Conservation (phyloP, 2,329 filamentous ascomycete species). For the Penicillium sp. region DNA sequence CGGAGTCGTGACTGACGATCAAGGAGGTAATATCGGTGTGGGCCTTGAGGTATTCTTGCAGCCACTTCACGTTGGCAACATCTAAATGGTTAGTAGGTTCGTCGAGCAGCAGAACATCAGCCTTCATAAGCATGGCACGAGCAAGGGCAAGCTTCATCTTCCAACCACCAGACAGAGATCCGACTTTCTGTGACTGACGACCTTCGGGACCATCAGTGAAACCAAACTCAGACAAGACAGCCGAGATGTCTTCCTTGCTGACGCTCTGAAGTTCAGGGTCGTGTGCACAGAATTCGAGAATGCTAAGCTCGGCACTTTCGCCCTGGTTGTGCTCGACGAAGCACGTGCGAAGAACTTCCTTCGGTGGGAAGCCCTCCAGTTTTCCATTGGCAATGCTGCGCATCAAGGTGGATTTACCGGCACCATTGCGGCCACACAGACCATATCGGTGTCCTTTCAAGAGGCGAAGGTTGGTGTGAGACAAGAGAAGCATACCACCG, state of each 20-base stretch:
- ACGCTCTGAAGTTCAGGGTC: slow-evolving; percentile 80
- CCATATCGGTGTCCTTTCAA: slow-evolving; percentile 97
- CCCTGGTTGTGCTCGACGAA: slow-evolving; percentile 99
- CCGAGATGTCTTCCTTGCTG: slow-evolving; percentile 73
- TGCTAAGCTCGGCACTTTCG: slow-evolving; percentile 93
- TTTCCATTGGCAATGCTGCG: slow-evolving; percentile 92
- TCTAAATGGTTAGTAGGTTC: slow-evolving; percentile 99
- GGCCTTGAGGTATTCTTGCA: slow-evolving; percentile 91
- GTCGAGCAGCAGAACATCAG: slow-evolving; percentile 94
- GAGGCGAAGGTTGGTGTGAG: slow-evolving; percentile 89
- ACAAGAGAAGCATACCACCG: slow-evolving; percentile 93
- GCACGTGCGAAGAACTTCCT: slow-evolving; percentile 88
- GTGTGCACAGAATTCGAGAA: slow-evolving; percentile 86
- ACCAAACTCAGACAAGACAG: slow-evolving; percentile 84
- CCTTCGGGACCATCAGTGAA: slow-evolving; percentile 89
- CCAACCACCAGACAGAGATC: slow-evolving; percentile 95
- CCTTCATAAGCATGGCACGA: slow-evolving; percentile 91
- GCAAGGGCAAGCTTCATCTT: slow-evolving; percentile 99
- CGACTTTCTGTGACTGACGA: slow-evolving; percentile 82
- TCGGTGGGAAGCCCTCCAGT: slow-evolving; percentile 91
- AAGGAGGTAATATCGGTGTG: slow-evolving; percentile 95
- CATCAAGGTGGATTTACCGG: slow-evolving; percentile 99
- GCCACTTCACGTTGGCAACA: slow-evolving; percentile 91
- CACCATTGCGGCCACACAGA: slow-evolving; percentile 93
- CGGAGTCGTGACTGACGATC: slow-evolving; percentile 98